Percentiles rank a stretch among this genome's conserved stretches.
These are phyloP conservation scores for Prunella vulgaris DNA, from an alignment of 257 asterid genomes.

Conservation along the genomic window DNA sequence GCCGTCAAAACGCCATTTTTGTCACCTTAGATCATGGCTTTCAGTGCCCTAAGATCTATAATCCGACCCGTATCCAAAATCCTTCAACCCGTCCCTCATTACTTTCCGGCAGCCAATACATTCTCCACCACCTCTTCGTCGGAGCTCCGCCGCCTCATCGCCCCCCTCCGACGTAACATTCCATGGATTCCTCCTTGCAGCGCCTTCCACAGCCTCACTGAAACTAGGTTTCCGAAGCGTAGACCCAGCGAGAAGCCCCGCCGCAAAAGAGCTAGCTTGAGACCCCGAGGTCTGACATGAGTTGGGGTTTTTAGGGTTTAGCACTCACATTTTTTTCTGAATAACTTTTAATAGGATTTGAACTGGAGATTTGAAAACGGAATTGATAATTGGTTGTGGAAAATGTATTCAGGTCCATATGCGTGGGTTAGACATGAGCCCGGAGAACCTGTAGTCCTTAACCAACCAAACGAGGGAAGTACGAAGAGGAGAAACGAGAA, in stretches of 20 bases:
- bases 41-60: conserved; percentile 59
- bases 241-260: conserved; percentile 58
- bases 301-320: conserved; percentile 20
- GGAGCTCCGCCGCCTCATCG: conserved; percentile 37
- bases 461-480: conserved; percentile 85
- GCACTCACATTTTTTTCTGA: background rate
- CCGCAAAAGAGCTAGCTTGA: conserved; percentile 59
- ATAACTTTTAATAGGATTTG: background rate
- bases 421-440: conserved; percentile 63
- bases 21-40: conserved; percentile 39
- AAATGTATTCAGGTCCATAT: conserved; percentile 55
- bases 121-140: conserved; percentile 30
- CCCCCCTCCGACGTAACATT: conserved; percentile 31
- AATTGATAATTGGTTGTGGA: conserved; percentile 13
- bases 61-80: conserved; percentile 53
- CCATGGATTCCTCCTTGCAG: conserved; percentile 46
- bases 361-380: background rate
- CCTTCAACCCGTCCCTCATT: conserved; percentile 29
- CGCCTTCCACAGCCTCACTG: conserved; percentile 70
- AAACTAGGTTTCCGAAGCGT: conserved; percentile 62
- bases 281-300: conserved; percentile 52
- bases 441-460: conserved; percentile 60
- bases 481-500: conserved; percentile 79
- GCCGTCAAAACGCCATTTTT: conserved; percentile 24
- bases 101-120: conserved; percentile 22